Percentiles rank a stretch among this genome's conserved stretches.
phyloP scores from a whole-genome alignment of 305 asterid species.

The Solanum hybrid region DNA sequence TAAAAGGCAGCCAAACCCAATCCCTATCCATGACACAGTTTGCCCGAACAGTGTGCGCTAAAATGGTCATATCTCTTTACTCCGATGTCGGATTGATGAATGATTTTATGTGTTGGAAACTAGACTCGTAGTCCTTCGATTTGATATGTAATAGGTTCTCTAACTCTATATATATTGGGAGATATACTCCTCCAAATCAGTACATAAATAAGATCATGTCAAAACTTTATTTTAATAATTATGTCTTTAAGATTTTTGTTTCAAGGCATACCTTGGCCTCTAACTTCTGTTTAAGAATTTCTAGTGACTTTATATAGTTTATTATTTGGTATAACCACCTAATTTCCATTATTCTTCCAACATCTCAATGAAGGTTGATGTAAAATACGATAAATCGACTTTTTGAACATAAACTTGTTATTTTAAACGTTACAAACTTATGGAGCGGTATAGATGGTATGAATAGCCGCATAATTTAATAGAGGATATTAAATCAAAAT shows the following conservation, averaged over 20 bases:
- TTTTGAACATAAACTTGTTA: background rate
- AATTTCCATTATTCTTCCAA: background rate
- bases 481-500: background rate
- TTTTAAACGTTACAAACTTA: background rate
- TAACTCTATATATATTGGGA: background rate
- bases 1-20: background rate
- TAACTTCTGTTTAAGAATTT: background rate
- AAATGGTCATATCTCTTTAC: background rate
- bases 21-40: background rate
- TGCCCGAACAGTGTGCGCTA: background rate
- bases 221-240: background rate
- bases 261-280: background rate
- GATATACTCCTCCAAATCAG: background rate
- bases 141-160: background rate
- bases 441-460: background rate
- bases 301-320: background rate
- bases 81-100: background rate
- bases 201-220: background rate
- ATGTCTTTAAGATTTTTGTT: background rate
- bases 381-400: background rate
- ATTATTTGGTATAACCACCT: background rate
- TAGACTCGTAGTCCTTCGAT: background rate
- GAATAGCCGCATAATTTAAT: background rate
- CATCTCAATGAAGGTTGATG: background rate
- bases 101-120: background rate